Conservation (phyloP, 148 eudicot genomes). For the Mesembryanthemum crystallinum region DNA sequence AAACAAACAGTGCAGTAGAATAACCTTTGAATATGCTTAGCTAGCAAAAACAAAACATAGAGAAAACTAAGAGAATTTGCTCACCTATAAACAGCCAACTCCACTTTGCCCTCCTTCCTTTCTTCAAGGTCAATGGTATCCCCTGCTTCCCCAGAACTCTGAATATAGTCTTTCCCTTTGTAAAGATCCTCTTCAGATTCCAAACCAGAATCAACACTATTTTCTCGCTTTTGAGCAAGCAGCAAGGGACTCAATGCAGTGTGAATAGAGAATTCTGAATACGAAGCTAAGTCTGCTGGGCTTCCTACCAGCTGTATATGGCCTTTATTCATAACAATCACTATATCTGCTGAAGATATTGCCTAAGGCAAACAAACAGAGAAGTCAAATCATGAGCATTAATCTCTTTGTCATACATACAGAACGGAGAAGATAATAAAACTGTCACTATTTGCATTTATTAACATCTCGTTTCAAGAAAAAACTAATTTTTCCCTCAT, state of each 20-base stretch:
- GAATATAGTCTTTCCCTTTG: constrained; percentile 36
- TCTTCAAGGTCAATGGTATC: constrained; percentile 52
- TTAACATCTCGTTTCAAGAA: neutral
- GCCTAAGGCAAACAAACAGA: constrained; percentile 47
- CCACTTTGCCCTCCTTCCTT: constrained; percentile 92
- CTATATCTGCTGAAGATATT: constrained; percentile 69
- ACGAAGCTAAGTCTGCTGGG: constrained; percentile 55
- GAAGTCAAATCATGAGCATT: neutral
- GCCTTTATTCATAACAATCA: constrained; percentile 83
- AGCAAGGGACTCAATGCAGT: constrained; percentile 35
- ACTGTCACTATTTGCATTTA: neutral
- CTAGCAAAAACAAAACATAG: neutral
- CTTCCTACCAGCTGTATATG: constrained; percentile 66
- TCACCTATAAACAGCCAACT: constrained; percentile 68
- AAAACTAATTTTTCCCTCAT: too few relatives aligned
- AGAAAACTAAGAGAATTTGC: constrained; percentile 15
- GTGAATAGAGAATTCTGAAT: constrained; percentile 36
- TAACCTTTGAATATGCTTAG: neutral
- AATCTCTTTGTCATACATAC: neutral
- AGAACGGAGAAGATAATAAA: neutral
- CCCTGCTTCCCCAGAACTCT: constrained; percentile 40
- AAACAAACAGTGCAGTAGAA: neutral
- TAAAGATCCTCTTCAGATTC: constrained; percentile 22
- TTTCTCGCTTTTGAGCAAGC: constrained; percentile 30
- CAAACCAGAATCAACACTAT: constrained; percentile 21